Conservation (phyloP, 176 grass and related monocot species). For the Oryza australiensis region DNA sequence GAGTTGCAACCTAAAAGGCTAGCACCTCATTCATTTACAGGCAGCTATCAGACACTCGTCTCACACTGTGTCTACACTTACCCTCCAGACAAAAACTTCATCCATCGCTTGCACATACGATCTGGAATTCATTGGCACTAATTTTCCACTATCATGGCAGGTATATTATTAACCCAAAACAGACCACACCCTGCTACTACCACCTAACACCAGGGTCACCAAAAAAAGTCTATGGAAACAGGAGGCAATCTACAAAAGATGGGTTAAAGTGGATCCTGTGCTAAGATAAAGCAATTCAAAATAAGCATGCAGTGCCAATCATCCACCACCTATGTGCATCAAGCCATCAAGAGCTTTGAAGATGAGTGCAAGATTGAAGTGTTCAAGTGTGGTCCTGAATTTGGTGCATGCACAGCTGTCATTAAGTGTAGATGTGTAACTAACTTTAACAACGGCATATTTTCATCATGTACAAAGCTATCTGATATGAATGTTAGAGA, state of each 20-base stretch:
- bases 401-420: neutral
- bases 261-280: neutral
- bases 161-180: constrained; percentile 16
- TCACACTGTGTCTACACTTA: neutral
- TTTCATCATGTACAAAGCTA: neutral
- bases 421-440: neutral
- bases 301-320: neutral
- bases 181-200: neutral
- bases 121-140: neutral
- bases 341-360: constrained; percentile 8
- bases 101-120: neutral
- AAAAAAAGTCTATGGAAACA: constrained; percentile 1
- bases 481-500: neutral
- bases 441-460: neutral
- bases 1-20: neutral
- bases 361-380: neutral
- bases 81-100: neutral
- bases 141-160: neutral
- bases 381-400: neutral
- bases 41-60: neutral
- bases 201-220: constrained; percentile 11
- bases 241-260: neutral
- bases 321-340: neutral
- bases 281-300: constrained; percentile 11
- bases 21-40: neutral